These are phyloP conservation scores for Aureobasidium pullulans DNA, from an alignment of 2,329 filamentous ascomycete species.

Conservation along the genomic window DNA sequence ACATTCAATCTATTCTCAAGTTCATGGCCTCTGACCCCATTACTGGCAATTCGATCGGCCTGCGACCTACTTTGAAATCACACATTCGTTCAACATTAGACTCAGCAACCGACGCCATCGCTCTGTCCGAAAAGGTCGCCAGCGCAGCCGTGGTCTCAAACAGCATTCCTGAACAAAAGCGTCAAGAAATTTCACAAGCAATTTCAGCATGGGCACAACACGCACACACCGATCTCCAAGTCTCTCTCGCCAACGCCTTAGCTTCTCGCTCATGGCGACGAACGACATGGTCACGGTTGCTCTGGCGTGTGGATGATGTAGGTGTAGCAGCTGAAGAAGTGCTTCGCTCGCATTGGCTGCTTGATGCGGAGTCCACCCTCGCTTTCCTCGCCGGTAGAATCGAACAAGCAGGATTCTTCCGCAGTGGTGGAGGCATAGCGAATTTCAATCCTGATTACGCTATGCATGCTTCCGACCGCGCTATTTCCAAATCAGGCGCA, in stretches of 20 bases:
- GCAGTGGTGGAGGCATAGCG: not conserved
- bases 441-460: conserved; percentile 13
- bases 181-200: conserved; percentile 47
- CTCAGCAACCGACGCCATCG: conserved; percentile 45
- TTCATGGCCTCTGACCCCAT: conserved; percentile 21
- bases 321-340: conserved; percentile 75
- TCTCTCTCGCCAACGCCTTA: conserved; percentile 72
- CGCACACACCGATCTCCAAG: conserved; percentile 76
- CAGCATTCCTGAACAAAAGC: conserved; percentile 35
- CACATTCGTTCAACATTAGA: conserved; percentile 62
- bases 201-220: conserved; percentile 68
- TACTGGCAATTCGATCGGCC: conserved; percentile 22
- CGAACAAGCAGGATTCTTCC: conserved; percentile 51
- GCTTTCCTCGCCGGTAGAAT: conserved; percentile 77
- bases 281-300: conserved; percentile 87
- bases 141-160: conserved; percentile 27
- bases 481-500: not conserved
- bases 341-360: conserved; percentile 67
- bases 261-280: conserved; percentile 68
- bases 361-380: conserved; percentile 69
- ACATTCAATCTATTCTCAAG: conserved; percentile 21
- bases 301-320: conserved; percentile 91
- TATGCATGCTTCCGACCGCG: conserved; percentile 7
- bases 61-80: conserved; percentile 59
- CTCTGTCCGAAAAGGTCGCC: conserved; percentile 39